Conservation (phyloP, 257 asterid genomes). For the Solanum microdontum region DNA sequence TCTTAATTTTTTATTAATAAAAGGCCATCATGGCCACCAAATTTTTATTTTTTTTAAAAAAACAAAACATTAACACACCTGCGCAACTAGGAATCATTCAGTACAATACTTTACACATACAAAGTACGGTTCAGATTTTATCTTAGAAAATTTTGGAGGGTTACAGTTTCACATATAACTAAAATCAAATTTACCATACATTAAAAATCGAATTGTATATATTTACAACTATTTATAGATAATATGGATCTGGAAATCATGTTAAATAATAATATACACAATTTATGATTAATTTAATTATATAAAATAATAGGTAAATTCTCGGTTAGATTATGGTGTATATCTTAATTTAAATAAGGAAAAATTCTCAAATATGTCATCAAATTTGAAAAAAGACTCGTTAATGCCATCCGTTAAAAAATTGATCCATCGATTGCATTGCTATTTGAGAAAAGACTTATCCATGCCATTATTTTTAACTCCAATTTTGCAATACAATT, state of each 20-base stretch:
- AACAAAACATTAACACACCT: not conserved
- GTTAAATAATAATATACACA: not conserved
- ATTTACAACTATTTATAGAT: not conserved
- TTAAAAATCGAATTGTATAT: not conserved
- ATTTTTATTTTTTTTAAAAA: too few species aligned
- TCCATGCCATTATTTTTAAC: too few species aligned
- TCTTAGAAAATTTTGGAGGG: not conserved
- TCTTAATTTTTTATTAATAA: too few species aligned
- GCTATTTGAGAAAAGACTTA: not conserved
- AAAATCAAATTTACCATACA: too few species aligned
- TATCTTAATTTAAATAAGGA: not conserved
- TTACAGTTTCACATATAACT: not conserved
- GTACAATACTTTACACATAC: not conserved
- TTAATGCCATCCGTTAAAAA: not conserved
- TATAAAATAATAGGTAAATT: not conserved
- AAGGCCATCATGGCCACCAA: not conserved
- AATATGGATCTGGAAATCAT: not conserved
- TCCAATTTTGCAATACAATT: not conserved
- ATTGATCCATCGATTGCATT: not conserved
- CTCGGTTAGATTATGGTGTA: not conserved
- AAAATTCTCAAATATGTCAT: not conserved
- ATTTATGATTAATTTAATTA: too few species aligned
- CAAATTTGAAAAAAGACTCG: not conserved
- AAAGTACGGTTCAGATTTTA: not conserved
- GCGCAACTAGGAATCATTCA: not conserved